phyloP scores from a whole-genome alignment of 352 stramenopile genomes.

The Elongisporangium anandrum region DNA sequence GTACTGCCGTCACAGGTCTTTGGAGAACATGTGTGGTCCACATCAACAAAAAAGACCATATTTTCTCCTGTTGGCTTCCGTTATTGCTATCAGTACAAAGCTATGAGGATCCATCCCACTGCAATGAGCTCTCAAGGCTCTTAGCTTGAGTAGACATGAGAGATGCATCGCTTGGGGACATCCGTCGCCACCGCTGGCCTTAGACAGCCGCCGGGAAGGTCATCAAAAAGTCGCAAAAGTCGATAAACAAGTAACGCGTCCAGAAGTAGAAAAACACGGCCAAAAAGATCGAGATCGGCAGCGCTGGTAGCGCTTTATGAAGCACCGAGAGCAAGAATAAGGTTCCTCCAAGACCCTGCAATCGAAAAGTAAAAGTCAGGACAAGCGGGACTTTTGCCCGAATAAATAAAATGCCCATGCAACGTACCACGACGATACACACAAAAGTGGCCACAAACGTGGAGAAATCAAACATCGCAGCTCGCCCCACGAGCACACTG shows the following conservation, averaged over 20 bases:
- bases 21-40: not conserved
- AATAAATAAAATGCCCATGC: not conserved
- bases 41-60: not conserved
- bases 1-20: not conserved
- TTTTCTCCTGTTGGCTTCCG: not conserved
- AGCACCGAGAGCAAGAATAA: conserved; percentile 94
- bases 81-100: not conserved
- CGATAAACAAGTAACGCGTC: conserved; percentile 78
- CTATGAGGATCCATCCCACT: no score
- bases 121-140: no score
- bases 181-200: no score
- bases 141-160: no score
- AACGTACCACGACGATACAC: conserved; percentile 89
- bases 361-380: no score
- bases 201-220: conserved; percentile 50
- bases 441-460: conserved; percentile 93
- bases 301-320: conserved; percentile 91
- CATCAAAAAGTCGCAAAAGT: conserved; percentile 84
- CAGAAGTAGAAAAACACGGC: conserved; percentile 81
- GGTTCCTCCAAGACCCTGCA: conserved; percentile 89
- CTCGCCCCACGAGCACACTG: conserved; percentile 94
- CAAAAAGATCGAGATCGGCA: conserved; percentile 94
- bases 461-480: conserved; percentile 94
- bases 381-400: no score
- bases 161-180: no score